phyloP scores from a whole-genome alignment of 208 protist genomes.

The Leishmania arabica region DNA sequence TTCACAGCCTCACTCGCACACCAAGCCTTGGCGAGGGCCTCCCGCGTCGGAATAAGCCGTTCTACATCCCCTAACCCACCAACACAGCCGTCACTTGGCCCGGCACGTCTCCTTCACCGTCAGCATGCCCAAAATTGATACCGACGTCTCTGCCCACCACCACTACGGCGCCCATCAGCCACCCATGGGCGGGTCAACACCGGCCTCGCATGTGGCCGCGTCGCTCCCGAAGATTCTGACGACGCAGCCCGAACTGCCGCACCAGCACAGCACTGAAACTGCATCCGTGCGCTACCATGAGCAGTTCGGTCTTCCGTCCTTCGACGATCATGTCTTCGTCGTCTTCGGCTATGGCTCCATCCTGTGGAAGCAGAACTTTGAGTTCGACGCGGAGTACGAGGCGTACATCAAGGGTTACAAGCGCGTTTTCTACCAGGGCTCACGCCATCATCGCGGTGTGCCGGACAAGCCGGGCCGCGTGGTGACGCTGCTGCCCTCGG shows the following conservation, averaged over 20 bases:
- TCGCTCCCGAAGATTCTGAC: neutral
- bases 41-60: neutral
- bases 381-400: conserved; percentile 60
- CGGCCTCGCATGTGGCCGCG: neutral
- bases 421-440: conserved; percentile 85
- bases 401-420: conserved; percentile 66
- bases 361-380: conserved; percentile 88
- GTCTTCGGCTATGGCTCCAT: conserved; percentile 89
- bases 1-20: neutral
- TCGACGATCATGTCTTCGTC: conserved; percentile 57
- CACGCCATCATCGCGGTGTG: conserved; percentile 57
- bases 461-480: conserved; percentile 60
- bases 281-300: conserved; percentile 28
- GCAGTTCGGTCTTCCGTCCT: conserved; percentile 43
- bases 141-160: neutral
- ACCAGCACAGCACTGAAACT: conserved; percentile 26
- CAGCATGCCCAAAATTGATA: neutral
- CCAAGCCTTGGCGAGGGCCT: neutral
- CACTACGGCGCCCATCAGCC: neutral
- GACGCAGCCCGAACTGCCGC: conserved; percentile 29
- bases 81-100: neutral
- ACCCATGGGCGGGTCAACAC: neutral
- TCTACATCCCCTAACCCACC: neutral
- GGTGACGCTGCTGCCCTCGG: conserved; percentile 55
- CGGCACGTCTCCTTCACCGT: neutral